Conservation (phyloP, 2,329 filamentous ascomycete genomes). For the Claviceps spartinae region DNA sequence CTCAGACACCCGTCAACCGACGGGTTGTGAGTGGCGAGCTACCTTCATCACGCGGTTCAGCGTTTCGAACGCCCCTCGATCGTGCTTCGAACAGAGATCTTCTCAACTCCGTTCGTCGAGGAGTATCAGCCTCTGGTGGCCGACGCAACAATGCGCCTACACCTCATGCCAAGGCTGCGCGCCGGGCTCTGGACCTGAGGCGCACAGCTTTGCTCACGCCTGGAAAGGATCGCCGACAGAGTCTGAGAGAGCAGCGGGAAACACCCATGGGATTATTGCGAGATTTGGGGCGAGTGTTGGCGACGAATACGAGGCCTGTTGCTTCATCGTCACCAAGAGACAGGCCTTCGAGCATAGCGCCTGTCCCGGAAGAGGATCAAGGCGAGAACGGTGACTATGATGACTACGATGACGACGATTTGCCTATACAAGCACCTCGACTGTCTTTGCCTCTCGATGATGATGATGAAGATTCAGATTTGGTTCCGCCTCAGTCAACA, state of each 20-base stretch:
- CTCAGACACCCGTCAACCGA: slow-evolving; percentile 13
- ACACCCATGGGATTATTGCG: slow-evolving; percentile 40
- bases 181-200: slow-evolving; percentile 42
- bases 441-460: slow-evolving; percentile 41
- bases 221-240: slow-evolving; percentile 43
- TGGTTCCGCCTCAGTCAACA: slow-evolving; percentile 40
- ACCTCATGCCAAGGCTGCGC: slow-evolving; percentile 48
- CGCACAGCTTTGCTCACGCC: slow-evolving; percentile 48
- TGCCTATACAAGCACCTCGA: slow-evolving; percentile 36
- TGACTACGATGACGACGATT: slow-evolving; percentile 27
- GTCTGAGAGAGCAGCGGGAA: slow-evolving; percentile 40
- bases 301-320: slow-evolving; percentile 31
- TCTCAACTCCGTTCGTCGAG: slow-evolving; percentile 25
- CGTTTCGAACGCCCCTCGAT: slow-evolving; percentile 29
- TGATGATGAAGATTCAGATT: slow-evolving; percentile 32
- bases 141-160: slow-evolving; percentile 34
- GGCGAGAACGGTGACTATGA: slow-evolving; percentile 16
- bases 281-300: slow-evolving; percentile 40
- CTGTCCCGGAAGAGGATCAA: slow-evolving; percentile 20
- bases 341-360: slow-evolving; percentile 15
- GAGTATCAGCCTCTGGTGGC: slow-evolving; percentile 31
- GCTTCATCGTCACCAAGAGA: slow-evolving; percentile 30
- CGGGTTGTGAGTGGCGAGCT: slow-evolving; percentile 22
- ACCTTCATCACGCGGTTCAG: slow-evolving; percentile 23
- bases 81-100: slow-evolving; percentile 21